Conservation (phyloP, 2,329 filamentous ascomycete species). For the Aspergillus bombycis region DNA sequence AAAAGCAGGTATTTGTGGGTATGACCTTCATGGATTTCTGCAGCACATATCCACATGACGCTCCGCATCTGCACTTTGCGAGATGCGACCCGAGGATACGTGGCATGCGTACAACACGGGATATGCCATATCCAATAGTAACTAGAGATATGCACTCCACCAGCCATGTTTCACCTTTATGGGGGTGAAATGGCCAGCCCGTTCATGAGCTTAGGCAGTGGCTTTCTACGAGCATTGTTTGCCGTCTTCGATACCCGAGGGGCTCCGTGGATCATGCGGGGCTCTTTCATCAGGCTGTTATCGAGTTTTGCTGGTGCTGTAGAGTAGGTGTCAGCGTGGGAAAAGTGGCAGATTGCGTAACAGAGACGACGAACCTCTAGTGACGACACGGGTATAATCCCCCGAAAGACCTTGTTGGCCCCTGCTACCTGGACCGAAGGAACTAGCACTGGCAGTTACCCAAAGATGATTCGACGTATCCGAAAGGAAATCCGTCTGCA, state of each 20-base stretch:
- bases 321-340: constrained; percentile 47
- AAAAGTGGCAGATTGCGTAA: background rate
- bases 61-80: background rate
- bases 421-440: constrained; percentile 57
- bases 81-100: constrained; percentile 13
- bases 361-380: constrained; percentile 46
- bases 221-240: constrained; percentile 47
- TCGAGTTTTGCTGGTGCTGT: constrained; percentile 82
- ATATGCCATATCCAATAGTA: constrained; percentile 14
- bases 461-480: constrained; percentile 67
- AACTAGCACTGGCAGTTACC: constrained; percentile 63
- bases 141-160: constrained; percentile 22
- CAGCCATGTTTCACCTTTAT: constrained; percentile 17
- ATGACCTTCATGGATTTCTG: background rate
- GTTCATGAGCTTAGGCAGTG: constrained; percentile 48
- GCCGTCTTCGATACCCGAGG: constrained; percentile 60
- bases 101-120: constrained; percentile 13
- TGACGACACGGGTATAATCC: constrained; percentile 57
- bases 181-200: constrained; percentile 42
- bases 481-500: constrained; percentile 59
- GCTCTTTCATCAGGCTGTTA: constrained; percentile 85
- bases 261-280: constrained; percentile 85
- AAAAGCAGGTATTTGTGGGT: constrained; percentile 9
- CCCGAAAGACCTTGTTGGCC: constrained; percentile 46
- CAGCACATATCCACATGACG: constrained; percentile 7